These are phyloP conservation scores for Craterostigma plantagineum DNA, from an alignment of 257 asterid species.

Conservation along the genomic window DNA sequence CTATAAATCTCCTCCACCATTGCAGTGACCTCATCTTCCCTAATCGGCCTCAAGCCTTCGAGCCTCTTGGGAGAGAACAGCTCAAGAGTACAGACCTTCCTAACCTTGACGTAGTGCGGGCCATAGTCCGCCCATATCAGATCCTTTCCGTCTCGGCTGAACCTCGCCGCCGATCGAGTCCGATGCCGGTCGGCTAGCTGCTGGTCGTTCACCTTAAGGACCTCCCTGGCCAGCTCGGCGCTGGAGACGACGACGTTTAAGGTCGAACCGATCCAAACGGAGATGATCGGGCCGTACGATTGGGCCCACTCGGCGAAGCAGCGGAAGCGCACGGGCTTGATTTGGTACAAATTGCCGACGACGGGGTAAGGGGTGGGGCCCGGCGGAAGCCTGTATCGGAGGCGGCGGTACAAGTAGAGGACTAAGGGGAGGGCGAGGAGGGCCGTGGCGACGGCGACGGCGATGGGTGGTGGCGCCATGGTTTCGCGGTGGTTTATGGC, in stretches of 20 bases:
- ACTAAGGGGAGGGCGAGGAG: constrained; percentile 14
- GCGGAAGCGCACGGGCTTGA: constrained; percentile 70
- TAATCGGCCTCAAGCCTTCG: constrained; percentile 46
- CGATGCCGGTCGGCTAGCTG: constrained; percentile 73
- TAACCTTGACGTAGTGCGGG: constrained; percentile 73
- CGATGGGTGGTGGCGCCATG: not conserved
- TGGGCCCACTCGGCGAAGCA: constrained; percentile 70
- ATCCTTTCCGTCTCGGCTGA: constrained; percentile 68
- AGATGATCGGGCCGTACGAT: constrained; percentile 51
- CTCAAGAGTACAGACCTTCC: constrained; percentile 60
- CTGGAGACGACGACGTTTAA: constrained; percentile 46
- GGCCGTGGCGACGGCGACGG: constrained; percentile 11
- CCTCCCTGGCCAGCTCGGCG: constrained; percentile 50
- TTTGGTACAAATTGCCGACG: constrained; percentile 64
- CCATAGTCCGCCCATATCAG: constrained; percentile 87
- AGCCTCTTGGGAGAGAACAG: constrained; percentile 52
- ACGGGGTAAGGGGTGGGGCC: constrained; percentile 64
- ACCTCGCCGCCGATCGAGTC: constrained; percentile 55
- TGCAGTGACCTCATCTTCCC: constrained; percentile 68
- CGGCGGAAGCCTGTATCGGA: constrained; percentile 63
- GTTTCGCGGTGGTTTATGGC: not conserved
- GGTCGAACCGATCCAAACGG: constrained; percentile 69
- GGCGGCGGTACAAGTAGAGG: constrained; percentile 29
- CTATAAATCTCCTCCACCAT: constrained; percentile 56
- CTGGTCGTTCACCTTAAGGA: constrained; percentile 67